Evolutionary conservation across 176 grass and related monocot species (phyloP), one percentile per base, ranked within the genome.

Genomic region (Sorghum bicolor): DNA sequence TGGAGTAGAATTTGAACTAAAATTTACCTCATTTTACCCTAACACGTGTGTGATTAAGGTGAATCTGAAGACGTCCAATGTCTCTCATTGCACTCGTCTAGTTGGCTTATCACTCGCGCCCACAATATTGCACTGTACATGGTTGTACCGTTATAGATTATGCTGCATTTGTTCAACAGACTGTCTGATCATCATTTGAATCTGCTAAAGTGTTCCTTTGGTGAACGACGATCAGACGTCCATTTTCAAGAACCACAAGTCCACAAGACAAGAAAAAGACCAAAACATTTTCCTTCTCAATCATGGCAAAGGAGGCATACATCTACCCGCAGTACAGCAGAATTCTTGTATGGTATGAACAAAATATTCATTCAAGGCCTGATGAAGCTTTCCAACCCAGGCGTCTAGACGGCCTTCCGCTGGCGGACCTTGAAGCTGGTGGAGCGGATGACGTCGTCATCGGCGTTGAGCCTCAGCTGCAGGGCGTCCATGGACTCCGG

Each of bases 381-480:
- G 69, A 58, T n/a, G 52, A 55, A 73, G 67, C 34, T 64, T 85
- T 84, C 6, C 3, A 2, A 1, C 37, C 37, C 37, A 43, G 13
- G 43, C 0, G 11, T 43, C 41, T 85, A 82, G 43, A 83, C 86
- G 16, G 81, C 70, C 45, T 91, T 92, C 43, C 87, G 68, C 83
- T 90, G 88, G 52, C 92, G 86, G 31, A 94, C 79, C 69, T 95
- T 93, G 82, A 94, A 90, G 66, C 87, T 91, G 43, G 68, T 84
- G 0, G 89, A 91, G 37, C 96, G 86, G 84, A 98, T 93, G 57
- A 98, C 96, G 9, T 89, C 88, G 4, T 95, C 93, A 9, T 98
- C 96, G 3, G 76, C 68, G 14, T 88, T 88, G 58, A 96, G 82
- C 73, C 83, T 85, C 22, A 68, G 65, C 52, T 94, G 93, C 16